Evolutionary conservation across 805 yeast species (phyloP).

Genomic region (Ogataea populi-albae): DNA sequence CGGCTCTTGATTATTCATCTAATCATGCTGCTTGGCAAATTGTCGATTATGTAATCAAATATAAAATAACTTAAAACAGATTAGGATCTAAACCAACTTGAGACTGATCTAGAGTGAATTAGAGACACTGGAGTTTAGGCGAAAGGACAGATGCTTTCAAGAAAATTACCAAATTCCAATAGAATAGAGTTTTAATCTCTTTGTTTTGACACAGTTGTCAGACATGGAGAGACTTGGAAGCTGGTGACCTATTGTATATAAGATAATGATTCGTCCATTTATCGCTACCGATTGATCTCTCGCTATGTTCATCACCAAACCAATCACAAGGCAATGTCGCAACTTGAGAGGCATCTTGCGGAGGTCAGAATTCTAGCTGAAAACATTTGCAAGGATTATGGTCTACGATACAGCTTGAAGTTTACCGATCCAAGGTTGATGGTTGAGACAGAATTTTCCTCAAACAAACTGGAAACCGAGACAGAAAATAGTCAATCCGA

Average conservation of each 20-base stretch:
- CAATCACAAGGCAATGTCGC: conserved; percentile 14
- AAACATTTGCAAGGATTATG: conserved; percentile 12
- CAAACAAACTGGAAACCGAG: neutral
- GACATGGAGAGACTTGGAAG: neutral
- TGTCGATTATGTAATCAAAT: too few relatives aligned
- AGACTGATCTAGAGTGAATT: too few relatives aligned
- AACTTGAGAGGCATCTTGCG: conserved; percentile 10
- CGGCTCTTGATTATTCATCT: too few relatives aligned
- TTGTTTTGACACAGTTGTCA: conserved; percentile 3
- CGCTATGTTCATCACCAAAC: too few relatives aligned
- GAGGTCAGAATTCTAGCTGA: conserved; percentile 13
- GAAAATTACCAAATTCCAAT: conserved; percentile 1
- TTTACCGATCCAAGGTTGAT: conserved; percentile 10
- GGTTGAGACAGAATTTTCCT: neutral
- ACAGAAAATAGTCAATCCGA: neutral
- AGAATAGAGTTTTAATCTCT: neutral
- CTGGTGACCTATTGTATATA: too few relatives aligned
- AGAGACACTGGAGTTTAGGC: too few relatives aligned
- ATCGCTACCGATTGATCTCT: too few relatives aligned
- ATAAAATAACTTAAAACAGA: too few relatives aligned
- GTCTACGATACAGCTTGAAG: conserved; percentile 11
- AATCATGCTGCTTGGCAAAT: too few relatives aligned
- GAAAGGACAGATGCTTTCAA: conserved; percentile 6
- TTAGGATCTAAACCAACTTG: too few relatives aligned
- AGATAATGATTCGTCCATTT: conserved; percentile 11